Evolutionary conservation across 2,329 filamentous ascomycete genomes (phyloP).

Genomic region (Diaporthe ilicicola): DNA sequence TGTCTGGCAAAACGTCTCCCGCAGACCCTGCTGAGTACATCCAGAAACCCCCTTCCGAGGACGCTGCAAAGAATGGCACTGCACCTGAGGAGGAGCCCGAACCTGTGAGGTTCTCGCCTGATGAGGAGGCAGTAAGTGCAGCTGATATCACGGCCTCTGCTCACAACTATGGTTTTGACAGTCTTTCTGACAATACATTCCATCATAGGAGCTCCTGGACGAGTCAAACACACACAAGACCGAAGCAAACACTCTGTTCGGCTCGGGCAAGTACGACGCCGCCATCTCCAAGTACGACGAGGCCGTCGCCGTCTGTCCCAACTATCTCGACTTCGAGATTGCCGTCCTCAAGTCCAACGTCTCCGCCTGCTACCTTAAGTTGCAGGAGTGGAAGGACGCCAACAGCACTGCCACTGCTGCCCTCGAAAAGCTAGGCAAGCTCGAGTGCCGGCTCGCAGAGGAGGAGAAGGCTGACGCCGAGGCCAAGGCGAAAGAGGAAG

Average conservation of each 20-base stretch:
- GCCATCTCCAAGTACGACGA: conserved; percentile 86
- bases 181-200: conserved; percentile 16
- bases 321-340: conserved; percentile 86
- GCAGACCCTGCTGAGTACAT: conserved; percentile 50
- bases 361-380: conserved; percentile 85
- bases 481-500: conserved; percentile 52
- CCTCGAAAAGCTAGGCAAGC: conserved; percentile 74
- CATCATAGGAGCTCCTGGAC: conserved; percentile 66
- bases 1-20: conserved; percentile 41
- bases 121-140: conserved; percentile 63
- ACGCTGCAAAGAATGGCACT: conserved; percentile 31
- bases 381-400: conserved; percentile 86
- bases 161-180: no score
- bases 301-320: conserved; percentile 80
- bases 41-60: conserved; percentile 25
- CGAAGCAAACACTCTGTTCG: conserved; percentile 83
- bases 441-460: conserved; percentile 51
- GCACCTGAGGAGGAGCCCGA: conserved; percentile 42
- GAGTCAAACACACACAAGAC: conserved; percentile 79
- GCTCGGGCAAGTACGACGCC: conserved; percentile 73
- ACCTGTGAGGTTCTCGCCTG: conserved; percentile 55
- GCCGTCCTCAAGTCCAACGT: conserved; percentile 91
- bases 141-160: background rate
- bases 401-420: conserved; percentile 77
- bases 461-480: conserved; percentile 57